These are phyloP conservation scores for Botrytis fabae DNA, from an alignment of 2,329 filamentous ascomycete species.

Conservation along the genomic window DNA sequence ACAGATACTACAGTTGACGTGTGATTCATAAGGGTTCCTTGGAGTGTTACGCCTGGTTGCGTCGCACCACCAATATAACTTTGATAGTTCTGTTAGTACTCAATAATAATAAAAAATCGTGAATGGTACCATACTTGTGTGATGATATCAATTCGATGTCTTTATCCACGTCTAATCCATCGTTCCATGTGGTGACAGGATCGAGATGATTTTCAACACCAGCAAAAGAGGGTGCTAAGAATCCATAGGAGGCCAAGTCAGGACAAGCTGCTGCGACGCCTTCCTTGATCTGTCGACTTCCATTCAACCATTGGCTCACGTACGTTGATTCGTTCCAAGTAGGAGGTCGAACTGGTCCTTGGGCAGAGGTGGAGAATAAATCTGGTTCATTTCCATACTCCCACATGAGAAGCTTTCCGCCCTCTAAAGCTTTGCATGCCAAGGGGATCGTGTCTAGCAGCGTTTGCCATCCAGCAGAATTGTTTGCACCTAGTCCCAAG, in stretches of 20 bases:
- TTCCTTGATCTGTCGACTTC: constrained; percentile 50
- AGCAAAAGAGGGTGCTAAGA: constrained; percentile 59
- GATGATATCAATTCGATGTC: constrained; percentile 56
- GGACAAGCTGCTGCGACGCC: constrained; percentile 53
- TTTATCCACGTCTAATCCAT: constrained; percentile 51
- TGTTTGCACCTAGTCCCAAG: constrained; percentile 52
- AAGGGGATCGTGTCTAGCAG: constrained; percentile 56
- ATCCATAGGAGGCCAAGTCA: constrained; percentile 50
- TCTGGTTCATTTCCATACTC: constrained; percentile 67
- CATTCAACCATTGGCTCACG: constrained; percentile 58
- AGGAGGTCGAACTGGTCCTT: constrained; percentile 52
- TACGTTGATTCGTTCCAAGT: constrained; percentile 57
- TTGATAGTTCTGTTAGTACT: constrained; percentile 18
- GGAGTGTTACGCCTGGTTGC: constrained; percentile 60
- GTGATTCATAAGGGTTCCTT: constrained; percentile 65
- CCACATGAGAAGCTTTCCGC: constrained; percentile 55
- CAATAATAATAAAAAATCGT: background rate
- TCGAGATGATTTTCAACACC: constrained; percentile 53
- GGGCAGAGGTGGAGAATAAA: constrained; percentile 54
- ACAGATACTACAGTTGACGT: constrained; percentile 52
- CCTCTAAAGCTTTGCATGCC: constrained; percentile 56
- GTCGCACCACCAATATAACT: constrained; percentile 64
- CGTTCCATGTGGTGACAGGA: constrained; percentile 51
- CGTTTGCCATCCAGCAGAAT: constrained; percentile 51
- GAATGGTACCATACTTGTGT: constrained; percentile 53